Percentiles rank a stretch among this genome's conserved stretches.
Conservation (phyloP, 805 yeast species). For the Jamesozyma piceae region DNA sequence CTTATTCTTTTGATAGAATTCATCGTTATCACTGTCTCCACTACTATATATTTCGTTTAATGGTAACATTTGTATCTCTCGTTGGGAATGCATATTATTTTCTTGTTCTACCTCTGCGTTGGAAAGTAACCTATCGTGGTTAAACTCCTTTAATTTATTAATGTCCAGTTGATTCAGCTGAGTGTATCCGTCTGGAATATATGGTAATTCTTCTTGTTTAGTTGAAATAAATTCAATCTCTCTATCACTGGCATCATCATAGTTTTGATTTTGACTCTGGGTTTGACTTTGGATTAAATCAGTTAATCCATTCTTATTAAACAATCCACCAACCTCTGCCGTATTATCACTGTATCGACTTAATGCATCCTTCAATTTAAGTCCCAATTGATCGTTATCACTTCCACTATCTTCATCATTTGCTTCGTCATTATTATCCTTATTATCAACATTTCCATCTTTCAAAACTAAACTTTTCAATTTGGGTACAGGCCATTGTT, state of each 20-base stretch:
- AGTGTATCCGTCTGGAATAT: constrained; percentile 39
- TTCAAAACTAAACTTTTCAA: constrained; percentile 24
- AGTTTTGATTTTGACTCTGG: neutral
- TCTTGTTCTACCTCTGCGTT: neutral
- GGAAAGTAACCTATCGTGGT: neutral
- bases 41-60: neutral
- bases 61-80: constrained; percentile 2
- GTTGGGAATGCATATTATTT: neutral
- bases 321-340: constrained; percentile 6
- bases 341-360: constrained; percentile 17
- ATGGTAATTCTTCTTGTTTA: constrained; percentile 32
- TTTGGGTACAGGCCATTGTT: constrained; percentile 12
- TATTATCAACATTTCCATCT: constrained; percentile 15
- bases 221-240: constrained; percentile 36
- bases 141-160: constrained; percentile 14
- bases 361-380: constrained; percentile 28
- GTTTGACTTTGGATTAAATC: neutral
- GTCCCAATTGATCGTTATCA: constrained; percentile 7
- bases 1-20: constrained; percentile 6
- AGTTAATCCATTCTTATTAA: neutral
- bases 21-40: neutral
- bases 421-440: constrained; percentile 10
- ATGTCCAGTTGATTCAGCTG: constrained; percentile 32
- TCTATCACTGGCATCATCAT: constrained; percentile 4
- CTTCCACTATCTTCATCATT: constrained; percentile 18